Evolutionary conservation across 768 basidiomycete species (phyloP).

Genomic region (Serendipita sp.): DNA sequence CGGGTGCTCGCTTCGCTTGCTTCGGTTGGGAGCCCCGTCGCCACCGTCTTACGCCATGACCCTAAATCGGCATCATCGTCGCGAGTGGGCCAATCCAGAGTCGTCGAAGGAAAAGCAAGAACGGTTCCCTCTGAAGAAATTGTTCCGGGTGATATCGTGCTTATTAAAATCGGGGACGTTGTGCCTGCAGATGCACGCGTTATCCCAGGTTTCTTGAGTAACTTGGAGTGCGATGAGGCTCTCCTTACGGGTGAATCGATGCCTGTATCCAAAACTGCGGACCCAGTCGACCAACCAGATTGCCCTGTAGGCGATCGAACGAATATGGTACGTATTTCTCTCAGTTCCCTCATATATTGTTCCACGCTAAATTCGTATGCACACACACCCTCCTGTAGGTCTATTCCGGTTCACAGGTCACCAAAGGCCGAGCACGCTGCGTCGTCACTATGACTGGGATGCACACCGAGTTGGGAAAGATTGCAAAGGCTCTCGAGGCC

Average conservation of each 20-base stretch:
- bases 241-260: conserved; percentile 38
- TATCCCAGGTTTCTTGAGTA: conserved; percentile 24
- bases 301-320: conserved; percentile 29
- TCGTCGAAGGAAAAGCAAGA: conserved; percentile 19
- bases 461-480: conserved; percentile 32
- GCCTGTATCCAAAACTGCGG: conserved; percentile 30
- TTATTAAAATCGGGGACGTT: neutral
- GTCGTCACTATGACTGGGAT: conserved; percentile 36
- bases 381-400: neutral
- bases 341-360: neutral
- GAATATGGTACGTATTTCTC: conserved; percentile 23
- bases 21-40: conserved; percentile 3
- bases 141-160: conserved; percentile 27
- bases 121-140: conserved; percentile 27
- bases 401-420: conserved; percentile 8
- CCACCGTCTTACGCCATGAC: conserved; percentile 21
- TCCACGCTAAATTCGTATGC: too few relatives aligned
- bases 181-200: conserved; percentile 20
- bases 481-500: conserved; percentile 16
- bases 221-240: conserved; percentile 36
- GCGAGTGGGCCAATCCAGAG: neutral
- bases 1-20: neutral
- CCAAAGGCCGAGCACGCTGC: conserved; percentile 35
- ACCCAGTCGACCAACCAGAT: conserved; percentile 16
- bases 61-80: conserved; percentile 25